A percentile compares a stretch with the other conserved stretches of the same genome.
Evolutionary conservation across 345 rosid genomes (phyloP).

Genomic region (Gossypium ekmanianum): DNA sequence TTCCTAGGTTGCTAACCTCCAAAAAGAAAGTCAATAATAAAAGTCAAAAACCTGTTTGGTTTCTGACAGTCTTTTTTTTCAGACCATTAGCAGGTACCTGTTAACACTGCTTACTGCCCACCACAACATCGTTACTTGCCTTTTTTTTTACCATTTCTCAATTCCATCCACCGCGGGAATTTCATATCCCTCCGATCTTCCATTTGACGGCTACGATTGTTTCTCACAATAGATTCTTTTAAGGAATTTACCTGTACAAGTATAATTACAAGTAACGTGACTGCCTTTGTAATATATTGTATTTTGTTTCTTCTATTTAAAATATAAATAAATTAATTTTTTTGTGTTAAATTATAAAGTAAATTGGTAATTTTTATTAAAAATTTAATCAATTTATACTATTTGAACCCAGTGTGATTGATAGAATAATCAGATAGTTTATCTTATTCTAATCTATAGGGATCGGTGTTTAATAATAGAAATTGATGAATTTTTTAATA

Average conservation of each 20-base stretch:
- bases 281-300: fast-evolving
- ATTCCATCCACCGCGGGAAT: background rate
- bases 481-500: no score
- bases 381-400: no score
- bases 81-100: conserved; percentile 6
- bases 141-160: conserved; percentile 4
- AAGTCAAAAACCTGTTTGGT: conserved; percentile 20
- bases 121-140: background rate
- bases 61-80: conserved; percentile 16
- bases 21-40: background rate
- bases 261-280: no score
- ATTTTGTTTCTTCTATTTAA: no score
- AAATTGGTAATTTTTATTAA: fast-evolving
- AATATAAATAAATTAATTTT: no score
- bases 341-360: no score
- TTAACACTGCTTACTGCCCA: background rate
- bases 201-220: background rate
- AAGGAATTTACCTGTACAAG: no score
- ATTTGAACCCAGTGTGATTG: fast-evolving
- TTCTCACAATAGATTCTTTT: background rate
- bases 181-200: background rate
- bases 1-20: conserved; percentile 11
- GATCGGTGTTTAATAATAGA: no score
- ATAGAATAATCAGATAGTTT: no score
- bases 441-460: no score